Conservation (phyloP, 176 grass and related monocot species). For the Carex littledalei region DNA sequence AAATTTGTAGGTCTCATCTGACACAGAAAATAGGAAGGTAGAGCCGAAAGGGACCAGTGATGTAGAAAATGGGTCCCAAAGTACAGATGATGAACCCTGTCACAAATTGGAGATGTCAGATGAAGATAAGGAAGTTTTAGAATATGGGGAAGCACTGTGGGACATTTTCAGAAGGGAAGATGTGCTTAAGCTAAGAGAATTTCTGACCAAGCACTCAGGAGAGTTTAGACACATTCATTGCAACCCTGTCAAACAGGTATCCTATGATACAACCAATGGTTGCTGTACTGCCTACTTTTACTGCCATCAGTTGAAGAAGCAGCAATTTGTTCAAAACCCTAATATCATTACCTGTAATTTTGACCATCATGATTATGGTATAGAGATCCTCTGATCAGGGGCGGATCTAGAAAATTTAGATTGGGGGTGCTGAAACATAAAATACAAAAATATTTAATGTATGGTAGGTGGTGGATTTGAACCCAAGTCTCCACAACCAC, state of each 20-base stretch:
- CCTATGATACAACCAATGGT: neutral
- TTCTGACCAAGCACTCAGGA: slow-evolving; percentile 50
- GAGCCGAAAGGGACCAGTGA: neutral
- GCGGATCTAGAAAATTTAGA: too few species aligned
- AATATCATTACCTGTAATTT: neutral
- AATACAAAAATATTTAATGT: too few species aligned
- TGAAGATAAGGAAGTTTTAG: slow-evolving; percentile 1
- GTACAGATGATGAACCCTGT: neutral
- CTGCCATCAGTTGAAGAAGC: neutral
- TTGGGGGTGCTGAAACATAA: too few species aligned
- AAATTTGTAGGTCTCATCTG: neutral
- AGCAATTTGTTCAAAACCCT: slow-evolving; percentile 12
- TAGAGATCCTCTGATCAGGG: neutral
- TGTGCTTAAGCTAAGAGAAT: slow-evolving; percentile 51
- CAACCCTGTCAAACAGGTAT: slow-evolving; percentile 53
- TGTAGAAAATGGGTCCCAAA: neutral
- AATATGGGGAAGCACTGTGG: slow-evolving; percentile 60
- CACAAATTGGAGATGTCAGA: neutral
- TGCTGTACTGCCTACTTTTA: neutral
- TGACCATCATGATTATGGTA: neutral
- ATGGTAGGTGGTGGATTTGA: too few species aligned
- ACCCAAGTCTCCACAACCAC: too few species aligned
- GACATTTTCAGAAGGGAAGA: slow-evolving; percentile 91
- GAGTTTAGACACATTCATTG: slow-evolving; percentile 65
- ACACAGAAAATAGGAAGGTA: neutral